Conservation (phyloP, 345 rosid species). For the Lumnitzera racemosa region DNA sequence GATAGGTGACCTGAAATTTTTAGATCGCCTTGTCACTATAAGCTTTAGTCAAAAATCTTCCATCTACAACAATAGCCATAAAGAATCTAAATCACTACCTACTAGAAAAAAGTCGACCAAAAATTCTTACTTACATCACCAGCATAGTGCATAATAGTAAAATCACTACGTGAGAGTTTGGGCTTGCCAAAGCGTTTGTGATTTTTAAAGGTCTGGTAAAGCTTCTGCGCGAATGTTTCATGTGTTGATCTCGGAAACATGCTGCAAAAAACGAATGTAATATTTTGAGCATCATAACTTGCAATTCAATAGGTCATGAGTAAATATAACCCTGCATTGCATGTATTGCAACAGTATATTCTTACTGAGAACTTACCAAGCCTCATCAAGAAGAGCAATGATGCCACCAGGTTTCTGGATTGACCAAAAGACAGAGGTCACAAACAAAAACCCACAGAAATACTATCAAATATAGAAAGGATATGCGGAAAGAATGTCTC, state of each 20-base stretch:
- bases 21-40: background rate
- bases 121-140: constrained; percentile 70
- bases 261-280: constrained; percentile 35
- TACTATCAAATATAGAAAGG: background rate
- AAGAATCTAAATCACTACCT: background rate
- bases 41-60: background rate
- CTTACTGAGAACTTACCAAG: constrained; percentile 56
- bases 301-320: no score
- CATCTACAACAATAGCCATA: background rate
- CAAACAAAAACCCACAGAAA: background rate
- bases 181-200: constrained; percentile 93
- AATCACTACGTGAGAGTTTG: constrained; percentile 88
- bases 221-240: constrained; percentile 97
- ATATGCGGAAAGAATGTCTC: constrained; percentile 1
- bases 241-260: constrained; percentile 99
- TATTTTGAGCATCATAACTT: no score
- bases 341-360: no score
- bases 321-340: no score
- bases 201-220: constrained; percentile 90
- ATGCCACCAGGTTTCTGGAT: constrained; percentile 99
- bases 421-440: constrained; percentile 6
- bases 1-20: constrained; percentile 73
- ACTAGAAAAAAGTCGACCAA: background rate
- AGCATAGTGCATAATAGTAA: constrained; percentile 96
- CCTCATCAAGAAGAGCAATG: constrained; percentile 97